Conservation (phyloP, 805 yeast species). For the Suhomyces sp. region DNA sequence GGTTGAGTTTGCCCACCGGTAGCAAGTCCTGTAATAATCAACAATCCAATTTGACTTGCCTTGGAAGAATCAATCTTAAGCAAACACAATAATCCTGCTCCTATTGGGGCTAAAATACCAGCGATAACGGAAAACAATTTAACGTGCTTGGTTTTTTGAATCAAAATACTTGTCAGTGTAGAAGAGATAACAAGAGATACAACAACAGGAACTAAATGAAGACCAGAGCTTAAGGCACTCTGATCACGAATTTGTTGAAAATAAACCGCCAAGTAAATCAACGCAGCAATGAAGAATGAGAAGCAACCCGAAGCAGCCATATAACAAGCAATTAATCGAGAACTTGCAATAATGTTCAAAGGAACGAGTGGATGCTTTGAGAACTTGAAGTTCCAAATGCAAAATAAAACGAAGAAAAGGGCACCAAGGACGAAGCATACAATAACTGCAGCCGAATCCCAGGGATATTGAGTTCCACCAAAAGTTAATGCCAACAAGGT, state of each 20-base stretch:
- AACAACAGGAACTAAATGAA: constrained; percentile 44
- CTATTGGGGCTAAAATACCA: constrained; percentile 38
- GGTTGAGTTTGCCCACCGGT: constrained; percentile 50
- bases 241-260: constrained; percentile 48
- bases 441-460: constrained; percentile 25
- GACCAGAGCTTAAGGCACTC: constrained; percentile 46
- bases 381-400: constrained; percentile 19
- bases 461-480: constrained; percentile 18
- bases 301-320: constrained; percentile 15
- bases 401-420: constrained; percentile 13
- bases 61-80: constrained; percentile 37
- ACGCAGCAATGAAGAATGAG: constrained; percentile 18
- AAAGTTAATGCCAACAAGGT: constrained; percentile 24
- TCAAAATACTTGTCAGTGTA: constrained; percentile 34
- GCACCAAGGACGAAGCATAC: constrained; percentile 24
- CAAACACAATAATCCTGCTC: constrained; percentile 44
- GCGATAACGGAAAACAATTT: constrained; percentile 42
- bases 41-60: constrained; percentile 42
- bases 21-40: constrained; percentile 47
- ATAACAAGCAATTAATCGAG: constrained; percentile 15
- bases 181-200: constrained; percentile 40
- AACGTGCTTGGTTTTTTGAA: constrained; percentile 39
- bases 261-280: constrained; percentile 39
- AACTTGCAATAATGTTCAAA: constrained; percentile 12
- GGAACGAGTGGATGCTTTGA: constrained; percentile 20